Evolutionary conservation across 371 early-diverging fungal species (phyloP).

Genomic region (Parasitella parasitica): DNA sequence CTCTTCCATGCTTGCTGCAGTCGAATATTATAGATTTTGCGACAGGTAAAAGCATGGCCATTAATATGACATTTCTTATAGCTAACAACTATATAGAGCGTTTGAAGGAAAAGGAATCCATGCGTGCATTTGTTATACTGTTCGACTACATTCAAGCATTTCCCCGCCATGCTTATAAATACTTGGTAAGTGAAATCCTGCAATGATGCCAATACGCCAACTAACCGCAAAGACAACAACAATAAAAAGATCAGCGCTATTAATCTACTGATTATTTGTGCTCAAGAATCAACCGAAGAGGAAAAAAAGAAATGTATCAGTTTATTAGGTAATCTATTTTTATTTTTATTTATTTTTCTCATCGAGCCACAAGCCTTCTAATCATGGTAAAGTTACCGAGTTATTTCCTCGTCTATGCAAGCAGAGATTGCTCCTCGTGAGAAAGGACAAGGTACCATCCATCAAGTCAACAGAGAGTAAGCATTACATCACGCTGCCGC

Average conservation of each 20-base stretch:
- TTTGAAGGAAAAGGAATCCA: slow-evolving; percentile 34
- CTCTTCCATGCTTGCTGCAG: slow-evolving; percentile 43
- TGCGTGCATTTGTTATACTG: slow-evolving; percentile 36
- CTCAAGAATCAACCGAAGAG: slow-evolving; percentile 29
- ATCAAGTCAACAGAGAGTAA: slow-evolving; percentile 46
- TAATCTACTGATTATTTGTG: slow-evolving; percentile 31
- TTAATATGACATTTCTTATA: background rate
- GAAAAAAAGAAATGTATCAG: slow-evolving; percentile 31
- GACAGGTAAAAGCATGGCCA: slow-evolving; percentile 18
- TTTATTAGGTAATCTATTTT: slow-evolving; percentile 13
- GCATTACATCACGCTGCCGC: slow-evolving; percentile 39
- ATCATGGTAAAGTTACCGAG: slow-evolving; percentile 28
- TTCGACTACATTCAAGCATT: slow-evolving; percentile 47
- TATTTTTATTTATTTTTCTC: background rate
- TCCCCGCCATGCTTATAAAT: slow-evolving; percentile 51
- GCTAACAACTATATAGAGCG: slow-evolving; percentile 18
- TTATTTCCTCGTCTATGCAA: slow-evolving; percentile 46
- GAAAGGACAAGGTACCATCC: slow-evolving; percentile 32
- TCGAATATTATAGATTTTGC: slow-evolving; percentile 45
- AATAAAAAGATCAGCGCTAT: slow-evolving; percentile 36
- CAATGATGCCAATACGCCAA: background rate
- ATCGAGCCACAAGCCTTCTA: background rate
- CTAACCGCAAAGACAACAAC: background rate
- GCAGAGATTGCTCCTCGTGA: slow-evolving; percentile 33
- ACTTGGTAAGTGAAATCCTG: slow-evolving; percentile 26